Evolutionary conservation across 345 rosid genomes (phyloP), one percentile per base, ranked within the genome.

Genomic region (Rhodamnia rubescens): DNA sequence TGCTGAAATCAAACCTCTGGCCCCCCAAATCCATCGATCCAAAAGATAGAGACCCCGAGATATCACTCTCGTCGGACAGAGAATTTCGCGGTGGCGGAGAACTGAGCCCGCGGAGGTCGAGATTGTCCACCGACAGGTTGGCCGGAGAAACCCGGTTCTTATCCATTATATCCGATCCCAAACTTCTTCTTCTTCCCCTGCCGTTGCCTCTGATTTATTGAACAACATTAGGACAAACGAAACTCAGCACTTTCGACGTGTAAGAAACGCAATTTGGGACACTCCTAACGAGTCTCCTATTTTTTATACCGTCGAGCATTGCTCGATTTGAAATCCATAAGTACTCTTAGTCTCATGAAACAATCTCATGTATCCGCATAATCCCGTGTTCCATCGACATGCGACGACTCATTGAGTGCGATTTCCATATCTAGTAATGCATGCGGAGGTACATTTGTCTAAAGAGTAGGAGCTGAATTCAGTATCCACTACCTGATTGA

Each of bases 401-500:
- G 47, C 26, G 40, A 36, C 20, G 6, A 69, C 80, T 69, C 80
- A 18, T 8, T 0, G 80, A 69, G 47, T 36, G 80, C 20, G 5
- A 69, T 36, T 69, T 20, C 47, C 80, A 69, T 5, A 36, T 69
- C 80, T 69, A 36, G 8, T 69, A 4, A 9, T 36, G 6, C 47
- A 69, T 18, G 26, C 18, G 36, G 24, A 69, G 80, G 80, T 18
- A 69, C 26, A 69, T 69, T 9, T 69, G n/a, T 69, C 47, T 18
- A 9, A 36, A 36, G 80, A 21, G 47, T 20, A 69, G 40, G 47
- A 36, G 80, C 47, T 16, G 15, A 52, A 82, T 11, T 22, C n/a
- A 82, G 57, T 16, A 69, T 69, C 47, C 40, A 36, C 80, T 29
- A 95, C 96, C 92, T 93, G 53, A 4, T 12, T 61, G 84, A 47